Base-by-base conservation (phyloP, 2,329 filamentous ascomycete species). In the Botrytis aclada region DNA sequence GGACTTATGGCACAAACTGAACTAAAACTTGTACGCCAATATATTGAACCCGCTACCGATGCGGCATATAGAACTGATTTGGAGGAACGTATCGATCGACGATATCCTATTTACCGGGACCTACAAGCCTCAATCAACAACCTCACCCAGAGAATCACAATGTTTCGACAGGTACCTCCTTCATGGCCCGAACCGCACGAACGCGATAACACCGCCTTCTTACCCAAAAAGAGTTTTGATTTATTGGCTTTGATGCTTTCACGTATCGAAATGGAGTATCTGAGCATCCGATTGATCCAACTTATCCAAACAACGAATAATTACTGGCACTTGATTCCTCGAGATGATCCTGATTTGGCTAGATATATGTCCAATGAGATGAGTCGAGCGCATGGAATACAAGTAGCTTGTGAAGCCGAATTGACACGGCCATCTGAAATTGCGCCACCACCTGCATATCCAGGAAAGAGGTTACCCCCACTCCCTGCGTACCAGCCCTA, bases 191-290 rank as follows among this genome's bases (percentile, higher is more conserved):
- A 70, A 32, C 71, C 56, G 34, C 71, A 72, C 51, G 71, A 72
- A 63, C 64, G 71, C 32, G 71, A 72, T 37, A 72, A 72, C 7
- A 72, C 12, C 20, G 37, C 54, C 10, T 45, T 58, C 8, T 22
- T 37, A 29, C 71, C 71, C 25, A 72, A 72, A 32, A 43, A 58
- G 16, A 65, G 39, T 29, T 70, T 54, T 32, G 71, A 72, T 10
- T 34, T 70, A 12, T 29, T 72, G 14, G 39, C 43, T 8, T 39
- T 63, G 54, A 72, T 72, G 71, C 71, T 72, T 32, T 61, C 56
- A 9, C 56, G 71, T 22, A 72, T 72, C 3, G 71, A 72, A n/a
- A 54, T 72, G 71, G 71, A 72, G 25, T 72, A 72, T 29, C 22
- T 72, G 12, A 43, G 47, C 22, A 61, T 63, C 1, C 54, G 71